Conservation (phyloP, 148 eudicot genomes). For the Amaranthus cruentus region DNA sequence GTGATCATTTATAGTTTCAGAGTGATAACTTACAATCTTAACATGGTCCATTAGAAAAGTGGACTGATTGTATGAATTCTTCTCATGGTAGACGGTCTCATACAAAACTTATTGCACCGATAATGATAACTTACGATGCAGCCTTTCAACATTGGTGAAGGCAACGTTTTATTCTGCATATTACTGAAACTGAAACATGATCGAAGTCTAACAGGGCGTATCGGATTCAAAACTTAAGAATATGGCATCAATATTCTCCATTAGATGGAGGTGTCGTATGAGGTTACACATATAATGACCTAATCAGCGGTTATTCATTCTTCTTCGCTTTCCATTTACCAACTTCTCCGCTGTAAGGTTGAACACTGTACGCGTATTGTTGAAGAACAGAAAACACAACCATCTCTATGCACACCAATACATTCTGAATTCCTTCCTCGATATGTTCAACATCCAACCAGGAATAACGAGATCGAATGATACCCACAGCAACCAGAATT, state of each 20-base stretch:
- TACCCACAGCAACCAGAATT: constrained; percentile 49
- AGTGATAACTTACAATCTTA: too few species aligned
- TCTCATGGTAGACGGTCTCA: too few species aligned
- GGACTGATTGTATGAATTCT: too few species aligned
- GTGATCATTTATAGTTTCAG: too few species aligned
- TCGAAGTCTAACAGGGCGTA: constrained; percentile 1
- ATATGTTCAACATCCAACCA: constrained; percentile 79
- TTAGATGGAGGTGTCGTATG: neutral
- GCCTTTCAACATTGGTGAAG: neutral
- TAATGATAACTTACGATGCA: too few species aligned
- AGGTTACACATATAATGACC: neutral
- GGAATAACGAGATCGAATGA: constrained; percentile 52
- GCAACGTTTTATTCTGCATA: neutral
- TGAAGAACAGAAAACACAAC: constrained; percentile 79
- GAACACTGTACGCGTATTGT: constrained; percentile 68
- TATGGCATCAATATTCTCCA: neutral
- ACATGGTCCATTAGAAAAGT: too few species aligned
- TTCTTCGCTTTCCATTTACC: constrained; percentile 55
- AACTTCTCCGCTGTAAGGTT: constrained; percentile 73
- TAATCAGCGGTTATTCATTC: constrained; percentile 20
- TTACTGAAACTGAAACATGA: neutral
- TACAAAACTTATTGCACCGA: too few species aligned
- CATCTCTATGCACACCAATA: constrained; percentile 81
- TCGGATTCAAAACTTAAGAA: constrained; percentile 7
- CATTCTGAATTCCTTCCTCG: constrained; percentile 70